Evolutionary conservation across 345 rosid species (phyloP), one percentile per base, ranked within the genome.

Genomic region (Brassica carinata): DNA sequence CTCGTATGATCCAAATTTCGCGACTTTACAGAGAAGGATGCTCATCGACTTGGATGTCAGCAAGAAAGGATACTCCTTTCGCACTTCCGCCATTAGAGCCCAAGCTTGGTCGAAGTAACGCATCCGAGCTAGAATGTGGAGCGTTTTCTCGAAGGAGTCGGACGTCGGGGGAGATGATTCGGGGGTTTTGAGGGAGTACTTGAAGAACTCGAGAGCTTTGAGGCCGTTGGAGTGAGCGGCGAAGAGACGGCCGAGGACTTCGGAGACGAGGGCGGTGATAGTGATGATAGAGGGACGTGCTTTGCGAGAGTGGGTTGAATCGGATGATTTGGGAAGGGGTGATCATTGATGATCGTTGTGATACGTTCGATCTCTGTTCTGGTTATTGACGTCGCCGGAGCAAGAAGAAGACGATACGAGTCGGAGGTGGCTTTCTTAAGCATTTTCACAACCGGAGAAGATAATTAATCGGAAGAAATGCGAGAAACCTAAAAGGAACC

Each of bases 141-240:
- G 90, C 2, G 97, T 88, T 81, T 89, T 93, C 64, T 93, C 99
- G 29, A 95, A 91, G 13, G 99, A 87, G 76, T 85, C 90, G 0
- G 89, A 68, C 18, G 85, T 89, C 6, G 94, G 91, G 79, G 71
- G 17, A 3, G 48, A 7, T 3, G 51, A 76, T n/a, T 80, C 86
- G 31, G 87, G 64, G 79, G 74, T 82, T 34, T 38, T 58, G 55
- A 87, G 81, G 26, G 85, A 82, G 66, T 84, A 87, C 9, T 82
- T 86, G 80, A 95, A 95, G 82, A 95, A 91, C 31, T 95, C 96
- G 64, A 93, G 81, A 65, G 97, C 98, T 82, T 95, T 95, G 11
- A 95, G 89, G 30, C 98, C 98, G 68, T 93, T 95, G 64, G 92
- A 87, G 67, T 95, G 98, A 6, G 97, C 87, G 7, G 93, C 94